phyloP scores from a whole-genome alignment of 1,139 yeast species.

The Schwanniomyces etchellsii region DNA sequence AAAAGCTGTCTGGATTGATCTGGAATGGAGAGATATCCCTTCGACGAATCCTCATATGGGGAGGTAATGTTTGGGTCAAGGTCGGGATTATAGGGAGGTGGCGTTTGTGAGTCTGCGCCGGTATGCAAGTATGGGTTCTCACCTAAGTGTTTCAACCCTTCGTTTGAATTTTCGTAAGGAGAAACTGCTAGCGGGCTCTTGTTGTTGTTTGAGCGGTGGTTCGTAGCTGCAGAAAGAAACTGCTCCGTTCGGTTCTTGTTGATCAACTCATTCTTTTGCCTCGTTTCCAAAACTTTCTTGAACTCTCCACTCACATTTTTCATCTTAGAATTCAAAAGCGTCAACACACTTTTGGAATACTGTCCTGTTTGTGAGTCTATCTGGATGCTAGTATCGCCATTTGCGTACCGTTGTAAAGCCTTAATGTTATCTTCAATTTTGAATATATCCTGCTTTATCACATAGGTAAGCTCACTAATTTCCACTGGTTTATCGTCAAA shows the following conservation, averaged over 20 bases:
- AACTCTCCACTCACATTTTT: slow-evolving; percentile 91
- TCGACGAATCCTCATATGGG: slow-evolving; percentile 17
- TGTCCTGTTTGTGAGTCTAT: slow-evolving; percentile 57
- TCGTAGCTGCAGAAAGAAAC: slow-evolving; percentile 53
- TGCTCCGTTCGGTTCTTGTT: slow-evolving; percentile 82
- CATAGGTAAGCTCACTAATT: slow-evolving; percentile 85
- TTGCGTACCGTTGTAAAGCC: slow-evolving; percentile 51
- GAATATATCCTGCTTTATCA: slow-evolving; percentile 89
- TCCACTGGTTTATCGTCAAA: slow-evolving; percentile 94
- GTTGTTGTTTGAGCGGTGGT: slow-evolving; percentile 19
- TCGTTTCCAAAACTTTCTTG: slow-evolving; percentile 76
- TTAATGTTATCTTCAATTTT: slow-evolving; percentile 75
- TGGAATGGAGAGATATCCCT: slow-evolving; percentile 53
- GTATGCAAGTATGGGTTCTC: slow-evolving; percentile 39
- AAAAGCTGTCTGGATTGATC: slow-evolving; percentile 72
- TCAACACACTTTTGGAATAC: slow-evolving; percentile 83
- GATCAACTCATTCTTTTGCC: slow-evolving; percentile 81
- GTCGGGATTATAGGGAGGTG: slow-evolving; percentile 28
- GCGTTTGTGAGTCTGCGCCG: slow-evolving; percentile 11
- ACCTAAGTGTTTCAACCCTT: slow-evolving; percentile 15
- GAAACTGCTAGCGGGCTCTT: slow-evolving; percentile 19
- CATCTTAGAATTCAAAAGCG: slow-evolving; percentile 79
- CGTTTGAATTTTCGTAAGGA: slow-evolving; percentile 1
- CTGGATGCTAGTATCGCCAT: slow-evolving; percentile 41
- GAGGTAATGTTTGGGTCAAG: slow-evolving; percentile 28